These are phyloP conservation scores for Chlorokybus atmophyticus DNA, from an alignment of 139 green algal genomes.

Conservation along the genomic window DNA sequence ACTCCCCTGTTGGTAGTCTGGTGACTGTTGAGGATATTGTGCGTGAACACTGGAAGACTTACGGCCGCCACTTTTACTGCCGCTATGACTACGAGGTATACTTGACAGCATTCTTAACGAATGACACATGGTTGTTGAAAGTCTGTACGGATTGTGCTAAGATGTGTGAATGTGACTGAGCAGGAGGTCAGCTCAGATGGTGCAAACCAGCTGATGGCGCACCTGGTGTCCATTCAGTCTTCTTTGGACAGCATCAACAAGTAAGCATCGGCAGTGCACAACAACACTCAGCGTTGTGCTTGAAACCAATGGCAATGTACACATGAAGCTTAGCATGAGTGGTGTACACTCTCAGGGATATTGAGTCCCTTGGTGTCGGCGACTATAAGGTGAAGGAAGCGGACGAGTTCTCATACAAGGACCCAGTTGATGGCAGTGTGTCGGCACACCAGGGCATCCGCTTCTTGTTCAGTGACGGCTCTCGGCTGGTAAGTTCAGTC, in stretches of 20 bases:
- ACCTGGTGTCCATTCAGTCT: slow-evolving; percentile 9
- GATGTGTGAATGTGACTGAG: background rate
- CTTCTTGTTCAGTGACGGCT: slow-evolving; percentile 36
- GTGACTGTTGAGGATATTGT: slow-evolving; percentile 38
- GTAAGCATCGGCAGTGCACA: background rate
- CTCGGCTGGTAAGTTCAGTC: slow-evolving; percentile 20
- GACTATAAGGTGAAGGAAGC: slow-evolving; percentile 6
- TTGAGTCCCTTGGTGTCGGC: slow-evolving; percentile 5
- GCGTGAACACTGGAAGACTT: slow-evolving; percentile 30
- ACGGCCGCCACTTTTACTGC: slow-evolving; percentile 35
- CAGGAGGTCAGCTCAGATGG: slow-evolving; percentile 22
- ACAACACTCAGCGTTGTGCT: no score
- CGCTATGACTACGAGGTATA: slow-evolving; percentile 38
- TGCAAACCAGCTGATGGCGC: slow-evolving; percentile 25
- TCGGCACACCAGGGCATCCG: slow-evolving; percentile 32
- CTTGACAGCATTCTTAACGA: no score
- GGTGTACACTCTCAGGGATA: slow-evolving; percentile 29
- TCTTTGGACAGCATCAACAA: slow-evolving; percentile 16
- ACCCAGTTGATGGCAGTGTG: slow-evolving; percentile 34
- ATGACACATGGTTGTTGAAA: no score
- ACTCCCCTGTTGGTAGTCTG: slow-evolving; percentile 6
- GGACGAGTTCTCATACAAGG: slow-evolving; percentile 33
- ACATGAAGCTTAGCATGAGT: background rate
- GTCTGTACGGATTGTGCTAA: no score
- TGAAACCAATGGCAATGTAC: background rate